Evolutionary conservation across 345 rosid genomes (phyloP), one percentile per base, ranked within the genome.

Genomic region (Citropsis articulata): DNA sequence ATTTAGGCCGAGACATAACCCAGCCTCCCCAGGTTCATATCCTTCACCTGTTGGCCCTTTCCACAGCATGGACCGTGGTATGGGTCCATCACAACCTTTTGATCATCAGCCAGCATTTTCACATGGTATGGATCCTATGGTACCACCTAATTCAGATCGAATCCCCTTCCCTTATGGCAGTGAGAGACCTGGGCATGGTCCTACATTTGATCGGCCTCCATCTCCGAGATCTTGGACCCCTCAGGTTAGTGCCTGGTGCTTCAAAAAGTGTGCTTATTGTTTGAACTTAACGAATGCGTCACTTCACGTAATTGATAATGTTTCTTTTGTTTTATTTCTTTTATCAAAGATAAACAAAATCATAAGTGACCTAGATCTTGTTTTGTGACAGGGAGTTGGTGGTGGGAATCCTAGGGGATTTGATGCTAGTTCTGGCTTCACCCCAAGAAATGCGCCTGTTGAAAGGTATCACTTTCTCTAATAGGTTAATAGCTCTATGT

Each of bases 141-240:
- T 80, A 74, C 82, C 79, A 42, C 81, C 85, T 76, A 75, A 82
- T 72, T 40, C 82, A 22, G 89, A 85, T 65, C 84, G 81, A 9
- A 78, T 83, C 83, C 80, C 86, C 24, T 89, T 71, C 74, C 79
- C 84, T 30, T 87, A 83, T 66, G 78, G 83, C 72, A 75, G 87
- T 70, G 97, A 90, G 61, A 84, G 90, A 75, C 91, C 80, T 74
- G 89, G 89, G 73, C 88, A 88, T 85, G 93, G 91, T 79, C 91
- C 90, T 74, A 86, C 86, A 57, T 91, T 82, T 88, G 97, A 91
- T 66, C 83, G 88, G 61, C 87, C 89, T 75, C 84, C 90, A 48
- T 91, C 97, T 55, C 97, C 97, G 62, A 86, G 89, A 88, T 87
- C 91, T 63, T 92, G 93, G 94, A 86, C 88, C 69, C 87, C 90